A percentile compares a stretch with the other conserved stretches of the same genome.
These are phyloP conservation scores for Pichia kluyveri DNA, from an alignment of 805 yeast species.

Conservation along the genomic window DNA sequence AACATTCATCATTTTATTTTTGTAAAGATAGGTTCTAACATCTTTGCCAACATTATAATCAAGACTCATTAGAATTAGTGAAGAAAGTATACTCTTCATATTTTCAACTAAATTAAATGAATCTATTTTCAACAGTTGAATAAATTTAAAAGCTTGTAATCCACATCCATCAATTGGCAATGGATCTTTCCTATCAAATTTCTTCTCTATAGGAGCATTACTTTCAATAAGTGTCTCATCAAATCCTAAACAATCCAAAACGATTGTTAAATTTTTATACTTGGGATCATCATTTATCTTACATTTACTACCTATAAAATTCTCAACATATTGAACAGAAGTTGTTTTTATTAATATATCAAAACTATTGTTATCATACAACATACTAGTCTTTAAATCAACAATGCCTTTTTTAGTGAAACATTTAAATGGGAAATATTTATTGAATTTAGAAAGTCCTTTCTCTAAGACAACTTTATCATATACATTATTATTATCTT, in stretches of 20 bases:
- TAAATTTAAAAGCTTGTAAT: conserved; percentile 2
- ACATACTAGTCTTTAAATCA: not conserved
- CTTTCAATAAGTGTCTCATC: not conserved
- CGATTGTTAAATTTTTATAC: not conserved
- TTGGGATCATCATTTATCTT: not conserved
- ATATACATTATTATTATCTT: not conserved
- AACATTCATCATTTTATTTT: not conserved
- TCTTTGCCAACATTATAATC: conserved; percentile 7
- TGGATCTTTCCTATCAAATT: conserved; percentile 4
- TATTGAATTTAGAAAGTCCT: too few species aligned
- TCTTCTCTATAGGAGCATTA: not conserved
- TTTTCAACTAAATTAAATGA: not conserved
- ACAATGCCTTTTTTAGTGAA: not conserved
- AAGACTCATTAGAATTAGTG: not conserved
- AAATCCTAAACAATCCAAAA: conserved; percentile 3
- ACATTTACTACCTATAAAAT: not conserved
- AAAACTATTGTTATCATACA: not conserved
- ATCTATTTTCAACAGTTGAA: not conserved
- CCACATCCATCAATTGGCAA: conserved; percentile 8
- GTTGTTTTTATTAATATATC: not conserved
- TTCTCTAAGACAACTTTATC: too few species aligned
- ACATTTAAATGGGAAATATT: conserved; percentile 2
- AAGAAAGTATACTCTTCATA: not conserved
- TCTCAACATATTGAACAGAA: conserved; percentile 3
- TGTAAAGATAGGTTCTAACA: not conserved